phyloP scores from a whole-genome alignment of 495 filamentous ascomycete genomes.

The Clavariopsis aquatica region DNA sequence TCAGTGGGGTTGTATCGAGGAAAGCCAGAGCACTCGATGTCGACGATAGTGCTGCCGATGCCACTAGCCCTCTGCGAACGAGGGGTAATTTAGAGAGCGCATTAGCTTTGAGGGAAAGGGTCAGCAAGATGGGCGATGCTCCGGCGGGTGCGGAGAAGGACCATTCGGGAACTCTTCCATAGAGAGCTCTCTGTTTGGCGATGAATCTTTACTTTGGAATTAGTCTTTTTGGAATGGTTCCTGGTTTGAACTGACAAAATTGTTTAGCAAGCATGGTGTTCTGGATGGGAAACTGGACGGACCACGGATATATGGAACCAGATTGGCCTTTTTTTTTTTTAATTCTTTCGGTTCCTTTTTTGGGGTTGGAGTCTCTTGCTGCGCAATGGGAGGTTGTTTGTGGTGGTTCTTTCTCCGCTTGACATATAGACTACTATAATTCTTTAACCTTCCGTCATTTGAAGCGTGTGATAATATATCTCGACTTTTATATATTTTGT shows the following conservation, averaged over 20 bases:
- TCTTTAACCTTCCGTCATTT: too few species aligned
- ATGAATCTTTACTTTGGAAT: not conserved
- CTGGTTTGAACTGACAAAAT: too few species aligned
- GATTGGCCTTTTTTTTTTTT: not conserved
- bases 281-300: too few species aligned
- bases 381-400: not conserved
- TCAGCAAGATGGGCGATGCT: constrained; percentile 14
- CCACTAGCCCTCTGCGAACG: constrained; percentile 31
- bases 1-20: constrained; percentile 1
- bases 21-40: constrained; percentile 30
- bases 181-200: not conserved
- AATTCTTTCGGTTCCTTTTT: not conserved
- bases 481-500: too few species aligned
- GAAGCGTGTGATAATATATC: too few species aligned
- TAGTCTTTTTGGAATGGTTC: not conserved
- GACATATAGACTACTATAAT: not conserved
- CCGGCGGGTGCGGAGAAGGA: constrained; percentile 26
- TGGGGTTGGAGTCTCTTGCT: not conserved
- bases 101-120: constrained; percentile 15
- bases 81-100: constrained; percentile 27
- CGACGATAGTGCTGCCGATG: constrained; percentile 38
- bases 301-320: too few species aligned
- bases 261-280: too few species aligned
- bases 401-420: too few species aligned
- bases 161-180: constrained; percentile 21